A percentile compares a stretch with the other conserved stretches of the same genome.
Evolutionary conservation across 306 rosid genomes (phyloP).

Genomic region (Dalbergia oliveri): DNA sequence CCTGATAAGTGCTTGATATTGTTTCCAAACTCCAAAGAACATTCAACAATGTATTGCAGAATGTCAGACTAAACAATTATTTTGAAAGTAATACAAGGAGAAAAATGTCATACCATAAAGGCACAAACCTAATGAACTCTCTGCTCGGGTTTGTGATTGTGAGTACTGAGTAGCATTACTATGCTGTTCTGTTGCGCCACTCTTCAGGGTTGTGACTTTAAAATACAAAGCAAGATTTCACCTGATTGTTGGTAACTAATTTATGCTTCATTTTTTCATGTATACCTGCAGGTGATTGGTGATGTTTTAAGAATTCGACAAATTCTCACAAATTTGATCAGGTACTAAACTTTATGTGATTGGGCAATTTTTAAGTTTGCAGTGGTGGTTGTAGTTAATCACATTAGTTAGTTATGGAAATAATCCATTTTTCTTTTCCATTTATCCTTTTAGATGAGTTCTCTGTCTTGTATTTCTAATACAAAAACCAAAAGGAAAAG

Average conservation of each 20-base stretch:
- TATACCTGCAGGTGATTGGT: conserved; percentile 74
- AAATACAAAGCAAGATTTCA: conserved; percentile 5
- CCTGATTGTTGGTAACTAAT: background rate
- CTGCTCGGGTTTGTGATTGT: background rate
- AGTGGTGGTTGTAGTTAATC: background rate
- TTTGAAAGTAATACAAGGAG: background rate
- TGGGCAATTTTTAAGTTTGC: conserved; percentile 1
- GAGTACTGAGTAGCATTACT: background rate
- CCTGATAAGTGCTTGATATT: background rate
- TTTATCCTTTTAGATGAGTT: background rate
- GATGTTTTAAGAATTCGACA: conserved; percentile 96
- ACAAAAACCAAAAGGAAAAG: background rate
- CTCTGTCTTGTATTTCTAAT: background rate
- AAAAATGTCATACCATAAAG: background rate
- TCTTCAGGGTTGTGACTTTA: background rate
- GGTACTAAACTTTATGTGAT: conserved; percentile 54
- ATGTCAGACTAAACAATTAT: background rate
- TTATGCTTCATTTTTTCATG: background rate
- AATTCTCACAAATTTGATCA: conserved; percentile 87
- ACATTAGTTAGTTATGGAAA: conserved; percentile 4
- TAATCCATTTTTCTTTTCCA: background rate
- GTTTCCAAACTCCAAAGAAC: conserved; percentile 1
- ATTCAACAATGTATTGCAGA: background rate
- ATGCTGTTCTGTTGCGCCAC: background rate
- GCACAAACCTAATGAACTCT: no score